Base-by-base conservation (phyloP, 108 stramenopile genomes). In the Conticribra guillardii region DNA sequence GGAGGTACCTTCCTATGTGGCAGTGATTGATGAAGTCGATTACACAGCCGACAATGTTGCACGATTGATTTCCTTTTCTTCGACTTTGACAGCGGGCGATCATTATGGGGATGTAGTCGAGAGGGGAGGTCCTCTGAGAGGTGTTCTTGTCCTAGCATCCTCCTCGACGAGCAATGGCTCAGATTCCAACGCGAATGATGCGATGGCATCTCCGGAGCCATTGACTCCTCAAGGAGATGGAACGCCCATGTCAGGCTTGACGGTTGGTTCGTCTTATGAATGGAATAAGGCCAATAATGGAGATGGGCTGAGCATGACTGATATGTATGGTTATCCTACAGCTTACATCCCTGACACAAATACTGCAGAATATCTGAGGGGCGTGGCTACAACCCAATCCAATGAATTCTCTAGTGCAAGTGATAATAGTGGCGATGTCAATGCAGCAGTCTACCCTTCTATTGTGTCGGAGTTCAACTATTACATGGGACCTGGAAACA, bases 301-400 rank as follows among this genome's bases (percentile, higher is more conserved):
- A 26, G 82, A 91, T 65, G 86, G 86, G 3, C 62, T 90, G 15
- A 70, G 62, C 21, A 50, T 78, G 15, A 53, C 53, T 16, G 90
- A 94, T 62, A 64, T 90, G 73, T 79, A 87, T 52, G 93, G 93
- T 17, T n/a, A 90, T 24, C 93, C 93, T 22, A 82, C 88, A 49
- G 89, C 76, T 15, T 91, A 87, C 45, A 78, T 94, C 9, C 48
- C 64, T 31, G 81, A 85, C 54, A 23, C 62, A 0, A 65, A 74
- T 31, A 71, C 86, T 0, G 85, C 82, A 2, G 62, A 74, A 26
- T 79, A 84, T 47, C 54, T 94, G 33, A 67, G 79, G 18, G n/a
- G 21, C 14, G 69, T 74, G 48, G 65, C 77, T 0, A 26, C 17
- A n/a, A 60, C 76, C 37, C 65, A 81, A 30, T 73, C 83, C 17